Evolutionary conservation across 495 filamentous ascomycete genomes (phyloP).

Genomic region (Tuber microsphaerosporum): DNA sequence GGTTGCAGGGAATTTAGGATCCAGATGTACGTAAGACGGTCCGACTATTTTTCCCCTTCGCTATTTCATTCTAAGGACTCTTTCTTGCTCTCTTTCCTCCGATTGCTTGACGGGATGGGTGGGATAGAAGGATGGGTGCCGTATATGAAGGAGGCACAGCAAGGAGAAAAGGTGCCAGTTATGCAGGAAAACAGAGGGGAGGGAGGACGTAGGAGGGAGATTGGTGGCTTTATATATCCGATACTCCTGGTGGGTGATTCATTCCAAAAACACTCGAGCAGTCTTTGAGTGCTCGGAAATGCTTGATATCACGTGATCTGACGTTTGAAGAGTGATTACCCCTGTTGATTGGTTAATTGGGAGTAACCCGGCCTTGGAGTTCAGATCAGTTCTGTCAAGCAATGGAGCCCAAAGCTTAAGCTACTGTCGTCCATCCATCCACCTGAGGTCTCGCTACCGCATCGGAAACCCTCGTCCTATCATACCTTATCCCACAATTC

Average conservation of each 20-base stretch:
- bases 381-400: not conserved
- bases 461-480: not conserved
- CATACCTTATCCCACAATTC: not conserved
- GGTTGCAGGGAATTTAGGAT: not conserved
- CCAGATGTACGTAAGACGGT: slow-evolving; percentile 2
- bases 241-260: not conserved
- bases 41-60: not conserved
- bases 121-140: not conserved
- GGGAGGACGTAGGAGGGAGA: not conserved
- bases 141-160: not conserved
- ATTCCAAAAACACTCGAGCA: not conserved
- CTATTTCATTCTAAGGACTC: not conserved
- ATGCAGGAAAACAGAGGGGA: not conserved
- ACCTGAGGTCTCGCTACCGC: not conserved
- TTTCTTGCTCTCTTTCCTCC: slow-evolving; percentile 5
- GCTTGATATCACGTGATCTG: not conserved
- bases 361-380: not conserved
- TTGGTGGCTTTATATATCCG: not conserved
- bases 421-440: not conserved
- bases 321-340: not conserved
- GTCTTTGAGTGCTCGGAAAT: not conserved
- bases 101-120: not conserved
- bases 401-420: not conserved
- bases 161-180: not conserved
- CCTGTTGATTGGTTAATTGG: not conserved